phyloP scores from a whole-genome alignment of 495 filamentous ascomycete genomes.

The Neohortaea acidophila region DNA sequence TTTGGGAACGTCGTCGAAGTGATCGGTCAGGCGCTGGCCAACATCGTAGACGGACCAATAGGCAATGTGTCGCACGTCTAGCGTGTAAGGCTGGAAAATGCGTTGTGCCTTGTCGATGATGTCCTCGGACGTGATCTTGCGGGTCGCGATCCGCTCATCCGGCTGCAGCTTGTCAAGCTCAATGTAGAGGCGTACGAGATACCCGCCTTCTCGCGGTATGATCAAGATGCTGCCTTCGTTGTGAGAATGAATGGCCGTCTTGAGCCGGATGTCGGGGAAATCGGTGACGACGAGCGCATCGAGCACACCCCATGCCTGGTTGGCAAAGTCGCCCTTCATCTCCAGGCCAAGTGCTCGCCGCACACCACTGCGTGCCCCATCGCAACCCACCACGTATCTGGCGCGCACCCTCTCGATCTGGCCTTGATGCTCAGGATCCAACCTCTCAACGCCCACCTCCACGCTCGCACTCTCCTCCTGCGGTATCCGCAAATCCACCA shows the following conservation, averaged over 20 bases:
- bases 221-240: conserved; percentile 40
- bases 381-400: conserved; percentile 60
- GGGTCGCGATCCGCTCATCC: conserved; percentile 21
- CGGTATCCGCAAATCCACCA: conserved; percentile 12
- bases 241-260: conserved; percentile 38
- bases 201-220: conserved; percentile 51
- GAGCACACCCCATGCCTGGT: conserved; percentile 72
- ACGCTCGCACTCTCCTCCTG: conserved; percentile 2
- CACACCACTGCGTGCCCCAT: conserved; percentile 60
- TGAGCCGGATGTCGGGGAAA: conserved; percentile 61
- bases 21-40: conserved; percentile 42
- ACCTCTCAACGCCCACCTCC: conserved; percentile 12
- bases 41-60: conserved; percentile 50
- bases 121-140: conserved; percentile 13
- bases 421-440: conserved; percentile 32
- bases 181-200: conserved; percentile 46
- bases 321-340: conserved; percentile 61
- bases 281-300: conserved; percentile 58
- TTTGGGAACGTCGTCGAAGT: conserved; percentile 26
- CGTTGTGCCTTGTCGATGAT: conserved; percentile 13
- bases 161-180: conserved; percentile 45
- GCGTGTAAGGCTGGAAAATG: conserved; percentile 42
- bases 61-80: conserved; percentile 36
- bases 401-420: conserved; percentile 39
- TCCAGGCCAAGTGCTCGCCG: conserved; percentile 50